Base-by-base conservation (phyloP, 768 basidiomycete species). In the Russula virescens region DNA sequence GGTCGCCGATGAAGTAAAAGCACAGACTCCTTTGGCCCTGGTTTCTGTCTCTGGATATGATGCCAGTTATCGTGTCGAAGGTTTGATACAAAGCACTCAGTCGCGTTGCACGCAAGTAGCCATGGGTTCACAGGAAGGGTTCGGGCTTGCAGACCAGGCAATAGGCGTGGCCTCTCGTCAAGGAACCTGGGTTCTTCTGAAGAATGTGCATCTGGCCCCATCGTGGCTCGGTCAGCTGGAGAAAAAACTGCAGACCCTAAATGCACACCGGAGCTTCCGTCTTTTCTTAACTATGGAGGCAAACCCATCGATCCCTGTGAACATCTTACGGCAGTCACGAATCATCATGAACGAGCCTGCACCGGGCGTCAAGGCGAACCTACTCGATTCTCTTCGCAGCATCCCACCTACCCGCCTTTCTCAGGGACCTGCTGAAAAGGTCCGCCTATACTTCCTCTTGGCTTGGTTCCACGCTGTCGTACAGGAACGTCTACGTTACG, bases 401-500 rank as follows among this genome's bases (percentile, higher is more conserved):
- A 91, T 98, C 50, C 72, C 86, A 2, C 78, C 87, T 0, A 75
- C 85, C 11, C 86, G 90, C 25, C 80, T 95, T 51, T 76, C 84
- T 1, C 84, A 89, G 71, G 97, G 96, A 6, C 96, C 96, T 9
- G 87, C 86, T 3, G 97, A 99, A 76, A 97, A 97, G 73, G 81
- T 88, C 45, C 85, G 97, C 6, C 74, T 98, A 51, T 95, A 96
- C 76, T 98, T 98, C 87, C 79, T 98, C 38, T 83, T 98, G 34
- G 92, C 97, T 1, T 99, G 96, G 95, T 97, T 98, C 88, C 97
- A 99, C 70, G 95, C 97, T 14, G 85, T 98, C 21, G 88, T 98
- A 1, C 95, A 97, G 75, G 97, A 98, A 74, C 91, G 97, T 64
- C 79, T 98, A 14, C 91, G 96, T 46, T 99, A 98, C 73, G 91